Evolutionary conservation across 1,139 yeast genomes (phyloP).

Genomic region (Kluyveromyces marxianus): DNA sequence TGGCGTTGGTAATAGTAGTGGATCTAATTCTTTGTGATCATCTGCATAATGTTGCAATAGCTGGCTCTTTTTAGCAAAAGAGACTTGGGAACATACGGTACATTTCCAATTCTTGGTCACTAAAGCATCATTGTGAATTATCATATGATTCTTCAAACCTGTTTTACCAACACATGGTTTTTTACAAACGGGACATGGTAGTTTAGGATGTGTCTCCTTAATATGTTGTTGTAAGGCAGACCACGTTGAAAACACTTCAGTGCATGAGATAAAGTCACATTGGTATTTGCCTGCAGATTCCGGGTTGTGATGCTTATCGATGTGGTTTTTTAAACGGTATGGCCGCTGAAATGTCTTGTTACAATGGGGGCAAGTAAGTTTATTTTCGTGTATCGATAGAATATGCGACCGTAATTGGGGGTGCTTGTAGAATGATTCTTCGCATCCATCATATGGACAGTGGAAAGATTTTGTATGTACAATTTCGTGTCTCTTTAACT

Average conservation of each 20-base stretch:
- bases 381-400: conserved; percentile 49
- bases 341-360: conserved; percentile 54
- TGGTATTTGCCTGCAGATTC: conserved; percentile 35
- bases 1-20: conserved; percentile 6
- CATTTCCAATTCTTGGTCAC: conserved; percentile 59
- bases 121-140: conserved; percentile 41
- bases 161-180: conserved; percentile 67
- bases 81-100: conserved; percentile 36
- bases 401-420: conserved; percentile 73
- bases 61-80: conserved; percentile 37
- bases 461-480: conserved; percentile 67
- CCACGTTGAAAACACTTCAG: conserved; percentile 62
- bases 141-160: conserved; percentile 68
- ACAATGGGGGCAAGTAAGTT: conserved; percentile 50
- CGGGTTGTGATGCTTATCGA: conserved; percentile 46
- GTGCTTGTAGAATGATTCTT: conserved; percentile 65
- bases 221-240: conserved; percentile 66
- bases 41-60: conserved; percentile 38
- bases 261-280: conserved; percentile 58
- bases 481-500: conserved; percentile 68
- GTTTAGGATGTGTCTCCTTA: conserved; percentile 64
- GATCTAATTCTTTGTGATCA: conserved; percentile 25
- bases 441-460: conserved; percentile 59
- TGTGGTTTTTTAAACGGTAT: conserved; percentile 53
- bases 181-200: conserved; percentile 60